Base-by-base conservation (phyloP, 2,329 filamentous ascomycete species). In the Ceratocystiopsis sp. region DNA sequence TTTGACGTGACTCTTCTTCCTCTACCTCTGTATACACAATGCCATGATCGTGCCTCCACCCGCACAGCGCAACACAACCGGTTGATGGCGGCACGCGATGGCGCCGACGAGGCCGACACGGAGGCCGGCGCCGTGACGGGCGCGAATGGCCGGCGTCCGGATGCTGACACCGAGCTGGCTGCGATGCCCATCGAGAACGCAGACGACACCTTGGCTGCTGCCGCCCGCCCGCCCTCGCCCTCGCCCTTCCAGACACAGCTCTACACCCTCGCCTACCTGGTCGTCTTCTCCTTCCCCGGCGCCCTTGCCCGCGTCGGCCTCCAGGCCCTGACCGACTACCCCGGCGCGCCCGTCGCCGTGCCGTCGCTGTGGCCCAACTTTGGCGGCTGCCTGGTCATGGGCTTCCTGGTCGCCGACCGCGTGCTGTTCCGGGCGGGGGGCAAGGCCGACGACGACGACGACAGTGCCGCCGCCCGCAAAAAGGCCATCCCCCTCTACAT, bases 351-450 rank as follows among this genome's bases (percentile, higher is more conserved):
- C 0, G 65, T 91, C 18, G 65, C 75, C 6, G 87, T 84, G 44
- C 71, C 75, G 41, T 78, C 82, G 2, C 61, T 93, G 18, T 96
- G 89, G 89, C 79, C 86, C 47, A 95, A 96, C 54, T 79, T 94
- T 39, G 75, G 68, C 2, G 89, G 89, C 2, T 81, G 82, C 44
- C 56, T 93, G 0, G 51, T 93, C 45, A 82, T 96, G 74, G 89
- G 91, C 3, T 93, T 93, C 55, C 68, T 95, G 3, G 48, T 45
- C n/a, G 46, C 46, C 32, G 47, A 51, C 38, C 42, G 45, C 16
- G 44, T 44, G 41, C 43, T 52, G 2, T 49, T 50, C 37, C 40
- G 71, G 29, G 29, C 75, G 36, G 37, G 45, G 6, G 21, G 19
- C 12, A 35, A 41, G 16, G 35, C 43, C 29, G 34, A 43, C 9